Conservation (phyloP, 352 stramenopile genomes). For the Phytopythium litorale region DNA sequence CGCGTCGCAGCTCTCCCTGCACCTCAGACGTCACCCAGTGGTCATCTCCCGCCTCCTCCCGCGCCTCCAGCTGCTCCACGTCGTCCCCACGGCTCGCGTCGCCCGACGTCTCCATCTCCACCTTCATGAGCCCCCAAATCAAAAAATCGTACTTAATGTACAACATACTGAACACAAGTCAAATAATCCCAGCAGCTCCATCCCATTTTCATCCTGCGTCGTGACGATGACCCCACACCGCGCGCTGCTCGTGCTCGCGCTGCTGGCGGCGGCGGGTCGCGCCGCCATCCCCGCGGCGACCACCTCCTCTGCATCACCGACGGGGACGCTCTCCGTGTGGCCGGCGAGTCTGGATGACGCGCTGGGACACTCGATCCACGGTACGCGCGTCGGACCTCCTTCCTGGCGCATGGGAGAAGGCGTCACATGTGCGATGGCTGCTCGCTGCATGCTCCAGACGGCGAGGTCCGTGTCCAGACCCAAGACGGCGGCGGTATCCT, state of each 20-base stretch:
- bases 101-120: not conserved
- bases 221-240: not conserved
- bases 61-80: not conserved
- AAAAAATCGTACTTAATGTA: not conserved
- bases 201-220: too few relatives aligned
- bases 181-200: too few relatives aligned
- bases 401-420: not conserved
- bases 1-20: not conserved
- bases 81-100: not conserved
- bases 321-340: constrained; percentile 1
- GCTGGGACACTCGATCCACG: not conserved
- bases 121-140: not conserved
- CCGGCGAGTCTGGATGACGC: not conserved
- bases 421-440: not conserved
- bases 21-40: constrained; percentile 8
- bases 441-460: not conserved
- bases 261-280: not conserved
- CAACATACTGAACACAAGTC: not conserved
- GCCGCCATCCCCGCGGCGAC: not conserved
- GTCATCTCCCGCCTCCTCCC: not conserved
- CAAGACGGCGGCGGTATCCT: not conserved
- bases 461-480: not conserved
- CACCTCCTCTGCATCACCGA: not conserved
- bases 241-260: not conserved
- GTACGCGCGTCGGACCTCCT: not conserved